Evolutionary conservation across 208 protist genomes (phyloP).

Genomic region (Angomonas ambiguus): DNA sequence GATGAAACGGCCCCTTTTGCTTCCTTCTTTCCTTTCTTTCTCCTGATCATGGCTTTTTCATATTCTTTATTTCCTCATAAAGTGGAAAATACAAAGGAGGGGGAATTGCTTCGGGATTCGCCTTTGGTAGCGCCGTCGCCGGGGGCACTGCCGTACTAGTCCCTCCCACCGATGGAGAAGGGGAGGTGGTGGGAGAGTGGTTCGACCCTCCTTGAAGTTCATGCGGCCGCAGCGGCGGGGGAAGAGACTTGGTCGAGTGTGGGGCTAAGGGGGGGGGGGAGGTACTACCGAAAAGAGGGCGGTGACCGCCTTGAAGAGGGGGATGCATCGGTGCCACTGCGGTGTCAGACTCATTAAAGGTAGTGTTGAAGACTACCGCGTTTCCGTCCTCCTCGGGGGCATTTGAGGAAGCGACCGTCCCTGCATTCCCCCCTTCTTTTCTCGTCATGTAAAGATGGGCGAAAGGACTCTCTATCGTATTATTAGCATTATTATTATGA

Average conservation of each 20-base stretch:
- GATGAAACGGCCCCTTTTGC: background rate
- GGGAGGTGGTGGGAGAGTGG: background rate
- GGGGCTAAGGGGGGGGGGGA: too few species aligned
- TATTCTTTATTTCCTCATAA: slow-evolving; percentile 20
- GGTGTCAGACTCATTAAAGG: background rate
- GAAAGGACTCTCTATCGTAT: too few species aligned
- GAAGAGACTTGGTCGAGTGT: too few species aligned
- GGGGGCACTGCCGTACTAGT: background rate
- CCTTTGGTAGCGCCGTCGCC: background rate
- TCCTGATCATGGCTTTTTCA: slow-evolving; percentile 3
- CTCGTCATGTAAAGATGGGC: too few species aligned
- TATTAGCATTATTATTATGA: too few species aligned
- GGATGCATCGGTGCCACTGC: background rate
- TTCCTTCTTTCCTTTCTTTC: slow-evolving; percentile 12
- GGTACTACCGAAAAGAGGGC: background rate
- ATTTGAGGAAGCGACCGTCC: too few species aligned
- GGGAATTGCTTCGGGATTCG: slow-evolving; percentile 20
- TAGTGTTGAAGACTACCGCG: background rate
- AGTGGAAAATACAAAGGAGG: slow-evolving; percentile 59
- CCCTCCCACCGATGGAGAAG: background rate
- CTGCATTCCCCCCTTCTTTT: too few species aligned
- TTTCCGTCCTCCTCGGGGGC: background rate
- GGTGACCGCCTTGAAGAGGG: background rate
- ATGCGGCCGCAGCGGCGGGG: too few species aligned
- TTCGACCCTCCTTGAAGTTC: too few species aligned